Conservation (phyloP, 345 rosid genomes). For the Arabidopsis arenosa region DNA sequence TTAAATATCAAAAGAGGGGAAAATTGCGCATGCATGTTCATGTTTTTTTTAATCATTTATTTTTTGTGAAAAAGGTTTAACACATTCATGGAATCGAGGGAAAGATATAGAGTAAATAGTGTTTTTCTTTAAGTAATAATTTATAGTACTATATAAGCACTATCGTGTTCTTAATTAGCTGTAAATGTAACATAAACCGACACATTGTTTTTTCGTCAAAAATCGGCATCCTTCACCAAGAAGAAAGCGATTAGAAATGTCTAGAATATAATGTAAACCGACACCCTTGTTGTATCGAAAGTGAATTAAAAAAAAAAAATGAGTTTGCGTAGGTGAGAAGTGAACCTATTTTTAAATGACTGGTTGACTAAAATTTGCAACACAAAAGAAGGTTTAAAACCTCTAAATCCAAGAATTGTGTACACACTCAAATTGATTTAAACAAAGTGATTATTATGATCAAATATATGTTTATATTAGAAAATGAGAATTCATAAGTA, state of each 20-base stretch:
- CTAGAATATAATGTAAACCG: not conserved
- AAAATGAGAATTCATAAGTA: not conserved
- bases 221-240: not conserved
- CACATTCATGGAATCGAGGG: constrained; percentile 9
- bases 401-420: constrained; percentile 29
- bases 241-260: too few species aligned
- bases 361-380: constrained; percentile 31
- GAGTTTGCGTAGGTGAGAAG: constrained; percentile 37
- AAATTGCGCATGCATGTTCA: constrained; percentile 41
- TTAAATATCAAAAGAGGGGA: constrained; percentile 1
- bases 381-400: constrained; percentile 13
- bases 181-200: constrained; percentile 23
- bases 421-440: constrained; percentile 19
- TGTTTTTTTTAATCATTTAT: constrained; percentile 19
- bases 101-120: not conserved
- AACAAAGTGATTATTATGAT: not conserved
- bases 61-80: not conserved
- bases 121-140: not conserved
- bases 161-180: constrained; percentile 4
- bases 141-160: not conserved
- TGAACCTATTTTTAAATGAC: constrained; percentile 14
- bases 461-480: not conserved
- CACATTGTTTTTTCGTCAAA: not conserved
- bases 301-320: not conserved
- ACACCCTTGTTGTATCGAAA: not conserved